Conservation (phyloP, 73 alveolate genomes). For the Effrenium voratum region DNA sequence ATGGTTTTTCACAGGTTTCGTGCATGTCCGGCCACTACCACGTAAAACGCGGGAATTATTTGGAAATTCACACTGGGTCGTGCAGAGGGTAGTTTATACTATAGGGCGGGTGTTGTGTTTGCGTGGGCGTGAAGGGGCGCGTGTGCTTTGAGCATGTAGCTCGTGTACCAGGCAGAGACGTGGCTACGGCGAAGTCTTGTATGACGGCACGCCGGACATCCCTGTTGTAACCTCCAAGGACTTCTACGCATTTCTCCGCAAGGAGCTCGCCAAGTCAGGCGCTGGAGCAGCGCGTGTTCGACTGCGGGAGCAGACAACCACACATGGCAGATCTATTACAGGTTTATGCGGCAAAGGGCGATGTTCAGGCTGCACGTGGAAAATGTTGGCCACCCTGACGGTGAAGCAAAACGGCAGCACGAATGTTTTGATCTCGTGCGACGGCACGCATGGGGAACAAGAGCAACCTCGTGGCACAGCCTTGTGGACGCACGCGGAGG, state of each 20-base stretch:
- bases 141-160: no score
- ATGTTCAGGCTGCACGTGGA: background rate
- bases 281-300: background rate
- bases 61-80: no score
- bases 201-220: background rate
- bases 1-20: no score
- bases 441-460: no score
- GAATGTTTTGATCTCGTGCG: no score
- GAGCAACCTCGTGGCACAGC: no score
- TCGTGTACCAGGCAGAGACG: no score
- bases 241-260: background rate
- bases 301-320: background rate
- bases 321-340: background rate
- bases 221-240: background rate
- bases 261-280: background rate
- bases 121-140: no score
- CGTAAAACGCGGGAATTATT: no score
- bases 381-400: background rate
- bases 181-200: background rate
- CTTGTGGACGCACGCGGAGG: constrained; percentile 1
- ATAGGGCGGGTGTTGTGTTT: no score
- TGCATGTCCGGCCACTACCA: no score
- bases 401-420: background rate
- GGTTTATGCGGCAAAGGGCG: background rate
- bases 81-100: no score